phyloP scores from a whole-genome alignment of 1,284 basidiomycete species.

The Boletus mariae region DNA sequence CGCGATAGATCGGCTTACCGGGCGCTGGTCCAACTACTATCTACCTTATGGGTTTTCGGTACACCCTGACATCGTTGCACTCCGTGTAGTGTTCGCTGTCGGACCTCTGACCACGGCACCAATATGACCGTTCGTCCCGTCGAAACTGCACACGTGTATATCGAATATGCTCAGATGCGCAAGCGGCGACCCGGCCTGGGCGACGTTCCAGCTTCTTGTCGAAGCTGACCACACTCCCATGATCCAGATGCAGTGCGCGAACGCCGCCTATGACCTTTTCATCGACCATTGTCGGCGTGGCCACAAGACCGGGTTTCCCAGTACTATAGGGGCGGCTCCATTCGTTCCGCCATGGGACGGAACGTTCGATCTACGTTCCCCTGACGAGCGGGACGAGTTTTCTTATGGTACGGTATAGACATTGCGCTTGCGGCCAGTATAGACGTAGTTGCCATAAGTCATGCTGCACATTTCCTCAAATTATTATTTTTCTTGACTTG shows the following conservation, averaged over 20 bases:
- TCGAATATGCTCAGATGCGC: not conserved
- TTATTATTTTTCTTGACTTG: not conserved
- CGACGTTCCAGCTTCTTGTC: slow-evolving; percentile 1
- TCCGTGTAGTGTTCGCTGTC: not conserved
- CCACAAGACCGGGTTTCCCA: not conserved
- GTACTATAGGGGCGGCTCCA: slow-evolving; percentile 2
- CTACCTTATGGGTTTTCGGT: not conserved
- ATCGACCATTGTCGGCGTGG: not conserved
- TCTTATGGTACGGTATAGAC: not conserved
- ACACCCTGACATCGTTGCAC: not conserved
- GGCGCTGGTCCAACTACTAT: not conserved
- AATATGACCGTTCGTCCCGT: not conserved
- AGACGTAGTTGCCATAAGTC: not conserved
- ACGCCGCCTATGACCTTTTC: not conserved
- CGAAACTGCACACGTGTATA: slow-evolving; percentile 1
- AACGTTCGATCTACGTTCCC: not conserved
- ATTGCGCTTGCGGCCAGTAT: not conserved
- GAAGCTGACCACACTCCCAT: slow-evolving; percentile 1
- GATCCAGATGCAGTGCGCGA: not conserved
- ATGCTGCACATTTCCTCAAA: not conserved
- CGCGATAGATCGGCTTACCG: not conserved
- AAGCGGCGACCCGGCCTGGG: slow-evolving; percentile 3
- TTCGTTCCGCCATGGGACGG: not conserved
- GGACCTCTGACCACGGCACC: not conserved
- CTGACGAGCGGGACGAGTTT: not conserved